Base-by-base conservation (phyloP, 2,329 filamentous ascomycete genomes). In the Nothophaeocryptopus gaeumannii region DNA sequence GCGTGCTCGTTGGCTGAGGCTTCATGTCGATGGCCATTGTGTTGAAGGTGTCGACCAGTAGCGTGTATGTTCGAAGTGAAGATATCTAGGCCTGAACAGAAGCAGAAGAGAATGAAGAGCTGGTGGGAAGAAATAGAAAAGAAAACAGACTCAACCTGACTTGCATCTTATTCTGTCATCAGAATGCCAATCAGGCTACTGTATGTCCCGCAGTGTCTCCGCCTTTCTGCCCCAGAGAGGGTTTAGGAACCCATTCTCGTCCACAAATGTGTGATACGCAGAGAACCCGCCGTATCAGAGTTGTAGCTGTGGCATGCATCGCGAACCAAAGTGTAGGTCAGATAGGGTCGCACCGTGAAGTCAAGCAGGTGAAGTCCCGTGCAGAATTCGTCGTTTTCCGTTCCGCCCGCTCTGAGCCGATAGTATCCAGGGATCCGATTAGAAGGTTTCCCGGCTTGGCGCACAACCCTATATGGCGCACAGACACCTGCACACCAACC, bases 11-110 rank as follows among this genome's bases (percentile, higher is more conserved):
- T 14, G 42, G 38, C 34, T 43, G 46, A 2, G 46, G 46, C 20
- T 26, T 26, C 33, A 43, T 43, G 29, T 47, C 50, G 45, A 53
- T 39, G 32, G 50, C 50, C 50, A 53, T 53, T 41, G 39, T 45
- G 45, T 42, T 34, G 40, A 35, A 35, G 4, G 33, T 14, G 8
- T 3, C 33, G 33, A 35, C 8, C 14, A 14, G 4, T 16, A 9
- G 40, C 20, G 26, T 30, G 10, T 38, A 8, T 20, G 16, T 2
- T 31, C 32, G 13, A 14, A 10, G 5, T 26, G 11, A 20, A 15
- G 5, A 13, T 13, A 13, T 14, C 37, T n/a, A 13, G 29, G 15
- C 26, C 36, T 41, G 39, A 43, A 31, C 12, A 48, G 39, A 48
- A 26, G 39, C 13, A 36, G 16, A 30, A 41, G 38, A 31, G n/a